Evolutionary conservation across 192 early-diverging fungal species (phyloP), one percentile per base, ranked within the genome.

Genomic region (Coemansia sp.): DNA sequence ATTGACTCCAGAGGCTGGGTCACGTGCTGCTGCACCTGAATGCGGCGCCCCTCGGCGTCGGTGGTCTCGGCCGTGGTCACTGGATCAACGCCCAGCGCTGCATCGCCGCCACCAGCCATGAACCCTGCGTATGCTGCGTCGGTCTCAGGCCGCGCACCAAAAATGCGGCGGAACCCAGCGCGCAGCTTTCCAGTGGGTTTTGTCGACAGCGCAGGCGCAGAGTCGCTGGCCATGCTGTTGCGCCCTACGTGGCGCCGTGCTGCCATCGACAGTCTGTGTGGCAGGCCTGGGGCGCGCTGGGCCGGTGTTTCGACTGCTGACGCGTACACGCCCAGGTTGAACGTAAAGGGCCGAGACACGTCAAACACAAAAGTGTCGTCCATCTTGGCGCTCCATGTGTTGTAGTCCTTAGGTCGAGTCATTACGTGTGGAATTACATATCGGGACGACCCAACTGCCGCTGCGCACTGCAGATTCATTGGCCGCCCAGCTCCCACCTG

Each of bases 281-380:
- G 46, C 14, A 71, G 52, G 18, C 56, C 43, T 17, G 36, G 40
- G 6, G 38, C 37, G 22, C 68, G 53, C 58, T 15, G 53, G 10
- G 53, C 1, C 60, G 60, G 10, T 64, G 74, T 11, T 7, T 29
- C 52, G 17, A 35, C 52, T 4, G 52, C 29, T 19, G 75, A 68
- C 57, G 68, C 75, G 11, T 74, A 74, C 1, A 80, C 71, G 9
- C 63, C 60, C 17, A 80, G 72, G 44, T 80, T 74, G 53, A 80
- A 80, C 0, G 77, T 74, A 38, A 73, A 80, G 60, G 66, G 72
- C 14, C 77, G 63, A 5, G 63, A 44, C 14, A 80, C 77, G 58
- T 80, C 77, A 46, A 80, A 80, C 41, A 74, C 77, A 63, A 80
- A 80, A 6, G 77, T 80, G 62, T 80, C 77, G 56, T 80, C 68